Conservation (phyloP, 768 basidiomycete species). For the Mycena belliarum region DNA sequence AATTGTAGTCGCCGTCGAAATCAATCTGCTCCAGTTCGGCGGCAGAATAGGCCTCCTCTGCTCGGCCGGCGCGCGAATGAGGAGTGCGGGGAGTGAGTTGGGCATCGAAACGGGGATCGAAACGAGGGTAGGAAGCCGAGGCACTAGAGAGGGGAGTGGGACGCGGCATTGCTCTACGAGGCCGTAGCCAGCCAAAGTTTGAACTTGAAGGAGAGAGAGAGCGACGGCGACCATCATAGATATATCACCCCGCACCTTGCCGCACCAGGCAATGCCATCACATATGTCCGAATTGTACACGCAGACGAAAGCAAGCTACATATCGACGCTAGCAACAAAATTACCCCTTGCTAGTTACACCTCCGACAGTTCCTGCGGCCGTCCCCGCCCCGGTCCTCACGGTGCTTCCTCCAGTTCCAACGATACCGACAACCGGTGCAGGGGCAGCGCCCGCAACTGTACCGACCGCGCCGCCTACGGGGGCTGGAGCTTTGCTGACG, state of each 20-base stretch:
- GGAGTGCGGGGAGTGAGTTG: constrained; percentile 60
- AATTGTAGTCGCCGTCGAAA: constrained; percentile 34
- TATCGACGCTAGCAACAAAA: background rate
- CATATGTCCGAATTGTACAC: background rate
- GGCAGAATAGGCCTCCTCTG: constrained; percentile 54
- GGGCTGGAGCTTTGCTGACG: background rate
- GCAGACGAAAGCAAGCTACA: too few relatives aligned
- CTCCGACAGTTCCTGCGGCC: background rate
- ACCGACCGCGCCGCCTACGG: background rate
- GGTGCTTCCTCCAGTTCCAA: background rate
- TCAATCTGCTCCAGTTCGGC: constrained; percentile 46
- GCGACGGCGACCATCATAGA: constrained; percentile 7
- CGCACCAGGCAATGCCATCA: background rate
- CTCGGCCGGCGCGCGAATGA: constrained; percentile 58
- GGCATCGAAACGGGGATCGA: constrained; percentile 34
- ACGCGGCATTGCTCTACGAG: constrained; percentile 36
- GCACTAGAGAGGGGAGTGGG: constrained; percentile 40
- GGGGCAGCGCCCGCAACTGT: background rate
- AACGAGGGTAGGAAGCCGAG: constrained; percentile 27
- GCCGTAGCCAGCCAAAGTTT: constrained; percentile 3
- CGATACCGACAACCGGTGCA: background rate
- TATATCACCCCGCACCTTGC: background rate
- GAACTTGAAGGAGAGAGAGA: background rate
- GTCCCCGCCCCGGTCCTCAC: background rate
- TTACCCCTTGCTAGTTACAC: background rate